A percentile compares a stretch with the other conserved stretches of the same genome.
Evolutionary conservation across 2,329 filamentous ascomycete genomes (phyloP).

Genomic region (Cordyceps pruinosa): DNA sequence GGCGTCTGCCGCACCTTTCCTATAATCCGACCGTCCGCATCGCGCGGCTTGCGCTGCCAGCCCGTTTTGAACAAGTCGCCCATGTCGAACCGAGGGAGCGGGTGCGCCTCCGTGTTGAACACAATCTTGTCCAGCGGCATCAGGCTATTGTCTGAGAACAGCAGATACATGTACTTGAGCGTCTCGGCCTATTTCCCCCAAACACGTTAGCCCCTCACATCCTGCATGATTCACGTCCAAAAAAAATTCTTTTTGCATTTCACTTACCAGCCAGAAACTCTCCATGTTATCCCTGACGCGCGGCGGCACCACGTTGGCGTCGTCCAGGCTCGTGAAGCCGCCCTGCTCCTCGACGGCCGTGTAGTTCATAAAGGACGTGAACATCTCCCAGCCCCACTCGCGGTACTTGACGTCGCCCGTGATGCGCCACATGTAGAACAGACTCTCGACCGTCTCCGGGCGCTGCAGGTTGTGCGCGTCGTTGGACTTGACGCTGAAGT

Average conservation of each 20-base stretch:
- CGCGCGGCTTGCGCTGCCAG: conserved; percentile 66
- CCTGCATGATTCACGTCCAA: not conserved
- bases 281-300: conserved; percentile 85
- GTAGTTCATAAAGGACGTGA: conserved; percentile 81
- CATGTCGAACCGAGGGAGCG: conserved; percentile 80
- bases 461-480: conserved; percentile 91
- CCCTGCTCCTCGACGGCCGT: conserved; percentile 70
- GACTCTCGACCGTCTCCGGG: conserved; percentile 90
- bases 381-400: conserved; percentile 99
- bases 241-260: not conserved
- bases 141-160: conserved; percentile 79
- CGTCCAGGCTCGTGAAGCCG: conserved; percentile 74
- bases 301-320: conserved; percentile 68
- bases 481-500: conserved; percentile 72
- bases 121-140: conserved; percentile 82
- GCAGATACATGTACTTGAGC: conserved; percentile 92
- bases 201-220: conserved; percentile 14
- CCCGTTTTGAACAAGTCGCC: conserved; percentile 70
- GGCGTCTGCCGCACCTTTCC: not conserved
- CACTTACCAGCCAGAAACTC: conserved; percentile 88
- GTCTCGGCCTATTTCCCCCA: conserved; percentile 70
- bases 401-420: conserved; percentile 84
- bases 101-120: conserved; percentile 93
- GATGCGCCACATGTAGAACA: conserved; percentile 99
- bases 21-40: conserved; percentile 34